These are phyloP conservation scores for Monilinia polystroma DNA, from an alignment of 2,329 filamentous ascomycete genomes.

Conservation along the genomic window DNA sequence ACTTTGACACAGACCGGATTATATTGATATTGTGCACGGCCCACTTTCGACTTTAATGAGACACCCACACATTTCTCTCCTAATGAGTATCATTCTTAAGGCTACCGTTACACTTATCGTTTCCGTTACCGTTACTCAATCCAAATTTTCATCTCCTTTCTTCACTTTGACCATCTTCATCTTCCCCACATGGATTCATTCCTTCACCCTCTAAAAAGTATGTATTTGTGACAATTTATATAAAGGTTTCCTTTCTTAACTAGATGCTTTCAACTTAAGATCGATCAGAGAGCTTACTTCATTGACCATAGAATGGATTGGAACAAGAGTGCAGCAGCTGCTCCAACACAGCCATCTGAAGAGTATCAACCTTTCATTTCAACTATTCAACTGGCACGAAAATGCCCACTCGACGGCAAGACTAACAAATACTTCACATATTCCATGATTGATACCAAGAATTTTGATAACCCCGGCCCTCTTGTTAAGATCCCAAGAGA, in stretches of 20 bases:
- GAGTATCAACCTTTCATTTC: slow-evolving; percentile 2
- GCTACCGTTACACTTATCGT: no score
- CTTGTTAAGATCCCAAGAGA: slow-evolving; percentile 8
- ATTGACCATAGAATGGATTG: slow-evolving; percentile 4
- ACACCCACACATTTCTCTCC: no score
- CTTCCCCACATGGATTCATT: no score
- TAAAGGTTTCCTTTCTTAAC: neutral
- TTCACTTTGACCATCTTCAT: neutral
- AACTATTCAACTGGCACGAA: neutral
- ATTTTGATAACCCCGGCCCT: neutral
- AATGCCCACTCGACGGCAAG: neutral
- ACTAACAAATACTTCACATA: neutral
- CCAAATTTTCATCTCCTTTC: neutral
- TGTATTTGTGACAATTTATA: neutral
- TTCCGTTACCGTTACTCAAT: no score
- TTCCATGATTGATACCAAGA: neutral
- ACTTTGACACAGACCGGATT: neutral
- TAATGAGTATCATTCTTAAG: no score
- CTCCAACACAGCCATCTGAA: no score
- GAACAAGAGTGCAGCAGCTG: neutral
- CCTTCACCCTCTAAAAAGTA: neutral
- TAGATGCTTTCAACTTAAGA: no score
- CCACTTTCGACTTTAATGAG: neutral
- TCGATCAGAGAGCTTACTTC: neutral
- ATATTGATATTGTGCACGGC: neutral